Conservation (phyloP, 1,284 basidiomycete species). For the Ustilago vetiveriae region DNA sequence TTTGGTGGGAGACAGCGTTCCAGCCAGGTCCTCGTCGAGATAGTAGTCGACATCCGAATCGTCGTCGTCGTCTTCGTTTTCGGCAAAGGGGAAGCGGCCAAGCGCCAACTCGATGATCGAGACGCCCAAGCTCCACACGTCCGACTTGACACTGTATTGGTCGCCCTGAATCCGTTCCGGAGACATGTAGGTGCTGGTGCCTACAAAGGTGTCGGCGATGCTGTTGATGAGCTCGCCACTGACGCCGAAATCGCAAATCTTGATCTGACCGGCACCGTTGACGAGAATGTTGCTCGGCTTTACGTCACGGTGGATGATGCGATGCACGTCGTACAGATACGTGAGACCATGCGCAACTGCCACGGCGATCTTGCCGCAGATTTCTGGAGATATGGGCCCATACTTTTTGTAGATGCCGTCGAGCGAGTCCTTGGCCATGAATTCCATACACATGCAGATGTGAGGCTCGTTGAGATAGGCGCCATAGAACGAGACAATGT, state of each 20-base stretch:
- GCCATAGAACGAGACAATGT: constrained; percentile 96
- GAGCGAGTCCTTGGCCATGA: constrained; percentile 79
- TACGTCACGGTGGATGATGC: constrained; percentile 99
- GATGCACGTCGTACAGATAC: constrained; percentile 97
- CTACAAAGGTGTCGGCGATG: constrained; percentile 98
- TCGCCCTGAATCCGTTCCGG: constrained; percentile 98
- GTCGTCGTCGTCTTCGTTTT: constrained; percentile 38
- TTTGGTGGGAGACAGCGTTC: constrained; percentile 57
- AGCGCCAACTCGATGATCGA: constrained; percentile 92
- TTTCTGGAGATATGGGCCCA: constrained; percentile 86
- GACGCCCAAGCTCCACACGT: constrained; percentile 96
- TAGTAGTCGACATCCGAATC: constrained; percentile 25
- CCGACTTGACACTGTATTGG: constrained; percentile 95
- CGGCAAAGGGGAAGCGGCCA: constrained; percentile 85
- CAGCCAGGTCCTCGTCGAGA: constrained; percentile 45
- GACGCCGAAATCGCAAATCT: constrained; percentile 98
- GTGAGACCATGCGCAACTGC: constrained; percentile 93
- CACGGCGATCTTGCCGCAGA: constrained; percentile 88
- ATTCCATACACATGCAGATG: constrained; percentile 99
- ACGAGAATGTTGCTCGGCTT: constrained; percentile 97
- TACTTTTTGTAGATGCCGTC: constrained; percentile 94
- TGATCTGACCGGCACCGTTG: constrained; percentile 93
- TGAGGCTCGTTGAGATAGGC: constrained; percentile 95
- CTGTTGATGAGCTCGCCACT: constrained; percentile 98
- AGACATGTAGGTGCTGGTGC: constrained; percentile 99